phyloP scores from a whole-genome alignment of 768 basidiomycete species.

The Naganishia onofrii region DNA sequence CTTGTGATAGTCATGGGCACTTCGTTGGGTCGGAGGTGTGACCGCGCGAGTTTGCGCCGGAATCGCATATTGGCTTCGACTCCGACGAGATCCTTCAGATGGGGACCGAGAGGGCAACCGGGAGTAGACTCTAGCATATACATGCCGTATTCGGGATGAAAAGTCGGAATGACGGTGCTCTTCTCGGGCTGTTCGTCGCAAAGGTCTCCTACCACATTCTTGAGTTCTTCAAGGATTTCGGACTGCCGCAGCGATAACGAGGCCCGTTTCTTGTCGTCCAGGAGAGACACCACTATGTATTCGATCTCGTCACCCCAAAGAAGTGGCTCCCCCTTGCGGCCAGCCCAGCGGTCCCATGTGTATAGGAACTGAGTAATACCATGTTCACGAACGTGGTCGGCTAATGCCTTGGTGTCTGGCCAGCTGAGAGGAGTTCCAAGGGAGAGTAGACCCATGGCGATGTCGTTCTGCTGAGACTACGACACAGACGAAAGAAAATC shows the following conservation, averaged over 20 bases:
- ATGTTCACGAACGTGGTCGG: conserved; percentile 83
- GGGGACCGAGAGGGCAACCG: conserved; percentile 88
- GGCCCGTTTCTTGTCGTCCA: conserved; percentile 73
- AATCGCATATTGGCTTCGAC: conserved; percentile 96
- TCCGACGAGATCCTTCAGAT: conserved; percentile 75
- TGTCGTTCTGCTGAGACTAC: not conserved
- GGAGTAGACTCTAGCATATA: conserved; percentile 99
- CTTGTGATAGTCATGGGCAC: conserved; percentile 88
- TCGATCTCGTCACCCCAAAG: conserved; percentile 99
- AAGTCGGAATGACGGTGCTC: conserved; percentile 72
- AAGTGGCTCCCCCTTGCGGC: conserved; percentile 81
- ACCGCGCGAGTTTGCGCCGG: conserved; percentile 79
- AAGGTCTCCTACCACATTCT: conserved; percentile 66
- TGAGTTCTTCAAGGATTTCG: conserved; percentile 82
- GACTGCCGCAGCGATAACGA: conserved; percentile 89
- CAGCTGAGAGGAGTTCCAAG: conserved; percentile 90
- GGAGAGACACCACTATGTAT: conserved; percentile 88
- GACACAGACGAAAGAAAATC: not conserved
- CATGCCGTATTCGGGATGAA: conserved; percentile 96
- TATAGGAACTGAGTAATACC: conserved; percentile 94
- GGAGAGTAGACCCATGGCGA: conserved; percentile 80
- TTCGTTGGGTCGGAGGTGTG: conserved; percentile 79
- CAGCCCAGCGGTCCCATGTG: conserved; percentile 77
- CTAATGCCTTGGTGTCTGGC: conserved; percentile 81
- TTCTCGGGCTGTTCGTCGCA: conserved; percentile 56